Base-by-base conservation (phyloP, 2,329 filamentous ascomycete genomes). In the Endothia cerciana region DNA sequence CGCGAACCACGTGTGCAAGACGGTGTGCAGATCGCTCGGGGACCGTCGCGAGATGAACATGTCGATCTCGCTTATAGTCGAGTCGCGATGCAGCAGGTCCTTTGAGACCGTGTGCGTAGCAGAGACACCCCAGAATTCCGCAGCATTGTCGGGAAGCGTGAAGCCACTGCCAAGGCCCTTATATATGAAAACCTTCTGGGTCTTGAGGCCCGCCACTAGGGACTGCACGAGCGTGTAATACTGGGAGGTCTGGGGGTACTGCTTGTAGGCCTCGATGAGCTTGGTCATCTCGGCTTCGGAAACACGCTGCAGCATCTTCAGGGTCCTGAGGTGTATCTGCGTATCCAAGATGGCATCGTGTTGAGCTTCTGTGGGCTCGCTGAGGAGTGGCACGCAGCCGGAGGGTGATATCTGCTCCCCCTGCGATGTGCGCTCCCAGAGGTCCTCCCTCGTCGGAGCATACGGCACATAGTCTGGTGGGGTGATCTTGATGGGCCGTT, bases 1-100 rank as follows among this genome's bases (percentile, higher is more conserved):
- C 5, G 77, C 77, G 15, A 79, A 69, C 73, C 76, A 79, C 4
- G 76, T 75, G 65, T 79, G 77, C 13, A 79, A 66, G 40, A 78
- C 69, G 2, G 76, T 75, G 30, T 68, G 67, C 6, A 72, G 62
- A 41, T 77, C 72, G 58, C 74, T 74, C 0, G 74, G 73, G 8
- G 72, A 71, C 28, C 75, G 75, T 11, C 73, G 71, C 1, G 77
- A 79, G 38, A 79, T 70, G 66, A 74, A 78, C n/a, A 79, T 73
- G 65, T 77, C 73, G 22, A 77, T 53, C 65, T 25, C 66, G 33
- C 17, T 43, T 61, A n/a, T 60, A 22, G 40, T 62, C 60, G 19
- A 65, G 25, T 70, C 71, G 4, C 69, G 69, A 11, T 58, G 19
- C 11, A 55, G 28, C 19, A 56, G 51, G 45, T 56, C 64, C 38